Evolutionary conservation across 2,329 filamentous ascomycete genomes (phyloP).

Genomic region (Colletotrichum sojae): DNA sequence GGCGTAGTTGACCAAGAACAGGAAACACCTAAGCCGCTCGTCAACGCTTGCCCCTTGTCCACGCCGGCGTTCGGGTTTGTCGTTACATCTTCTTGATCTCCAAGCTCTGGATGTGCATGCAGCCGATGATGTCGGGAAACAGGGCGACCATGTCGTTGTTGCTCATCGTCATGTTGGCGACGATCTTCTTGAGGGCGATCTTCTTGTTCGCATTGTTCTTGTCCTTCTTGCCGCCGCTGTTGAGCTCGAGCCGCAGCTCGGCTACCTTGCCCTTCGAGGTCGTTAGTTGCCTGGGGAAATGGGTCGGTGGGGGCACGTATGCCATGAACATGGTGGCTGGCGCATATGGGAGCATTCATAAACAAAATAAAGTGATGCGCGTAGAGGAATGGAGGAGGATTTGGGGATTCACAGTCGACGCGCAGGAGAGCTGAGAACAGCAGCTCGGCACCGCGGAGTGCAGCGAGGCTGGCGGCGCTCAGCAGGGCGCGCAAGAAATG

Average conservation of each 20-base stretch:
- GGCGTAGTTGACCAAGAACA: conserved; percentile 97
- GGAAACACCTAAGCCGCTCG: conserved; percentile 81
- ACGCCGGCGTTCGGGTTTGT: no score
- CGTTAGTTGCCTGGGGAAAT: conserved; percentile 65
- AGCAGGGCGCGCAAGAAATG: conserved; percentile 9
- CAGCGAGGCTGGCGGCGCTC: conserved; percentile 1
- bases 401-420: background rate
- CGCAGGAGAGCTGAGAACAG: conserved; percentile 12
- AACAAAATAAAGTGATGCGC: background rate
- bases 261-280: conserved; percentile 95
- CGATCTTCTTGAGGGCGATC: conserved; percentile 98
- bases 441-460: conserved; percentile 4
- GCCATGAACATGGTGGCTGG: conserved; percentile 66
- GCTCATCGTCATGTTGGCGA: conserved; percentile 99
- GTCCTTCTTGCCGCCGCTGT: conserved; percentile 96
- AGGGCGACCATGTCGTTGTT: conserved; percentile 99
- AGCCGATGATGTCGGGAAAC: conserved; percentile 94
- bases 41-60: background rate
- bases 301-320: conserved; percentile 62
- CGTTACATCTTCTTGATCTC: conserved; percentile 99
- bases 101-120: conserved; percentile 94
- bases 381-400: background rate
- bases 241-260: conserved; percentile 94
- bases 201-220: conserved; percentile 97
- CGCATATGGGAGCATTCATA: conserved; percentile 22